Evolutionary conservation across 2,329 filamentous ascomycete genomes (phyloP).

Genomic region (Colletotrichum lupini): DNA sequence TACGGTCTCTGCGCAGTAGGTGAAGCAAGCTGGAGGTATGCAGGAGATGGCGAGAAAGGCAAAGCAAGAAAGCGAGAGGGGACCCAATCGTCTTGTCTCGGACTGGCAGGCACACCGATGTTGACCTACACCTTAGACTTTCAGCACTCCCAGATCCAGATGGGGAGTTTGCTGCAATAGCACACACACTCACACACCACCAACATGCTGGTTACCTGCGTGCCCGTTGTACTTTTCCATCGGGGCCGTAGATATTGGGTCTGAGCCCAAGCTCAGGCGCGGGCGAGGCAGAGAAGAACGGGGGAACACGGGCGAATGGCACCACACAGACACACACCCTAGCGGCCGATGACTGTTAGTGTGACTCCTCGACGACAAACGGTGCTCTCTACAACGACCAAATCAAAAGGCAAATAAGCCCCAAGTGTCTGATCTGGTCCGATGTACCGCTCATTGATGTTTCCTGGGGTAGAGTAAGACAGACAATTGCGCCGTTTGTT

Average conservation of each 20-base stretch:
- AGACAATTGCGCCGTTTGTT: background rate
- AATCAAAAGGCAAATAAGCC: background rate
- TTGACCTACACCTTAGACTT: background rate
- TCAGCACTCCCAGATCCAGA: background rate
- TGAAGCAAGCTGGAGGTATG: background rate
- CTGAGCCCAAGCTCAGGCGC: background rate
- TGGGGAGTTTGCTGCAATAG: background rate
- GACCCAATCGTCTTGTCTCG: background rate
- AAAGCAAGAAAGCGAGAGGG: background rate
- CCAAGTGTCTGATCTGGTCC: background rate
- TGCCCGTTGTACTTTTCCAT: background rate
- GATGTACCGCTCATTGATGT: background rate
- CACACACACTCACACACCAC: no score
- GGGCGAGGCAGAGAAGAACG: background rate
- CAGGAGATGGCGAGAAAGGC: background rate
- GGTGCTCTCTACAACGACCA: background rate
- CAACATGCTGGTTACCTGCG: background rate
- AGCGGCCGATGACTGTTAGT: constrained; percentile 26
- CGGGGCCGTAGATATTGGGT: background rate
- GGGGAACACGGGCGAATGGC: constrained; percentile 15
- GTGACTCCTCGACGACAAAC: constrained; percentile 28
- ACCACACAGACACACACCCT: constrained; percentile 32
- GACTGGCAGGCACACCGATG: background rate
- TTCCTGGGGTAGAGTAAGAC: background rate
- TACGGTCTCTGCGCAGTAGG: no score